phyloP scores from a whole-genome alignment of 2,329 filamentous ascomycete genomes.

The Tolypocladium tundrense region DNA sequence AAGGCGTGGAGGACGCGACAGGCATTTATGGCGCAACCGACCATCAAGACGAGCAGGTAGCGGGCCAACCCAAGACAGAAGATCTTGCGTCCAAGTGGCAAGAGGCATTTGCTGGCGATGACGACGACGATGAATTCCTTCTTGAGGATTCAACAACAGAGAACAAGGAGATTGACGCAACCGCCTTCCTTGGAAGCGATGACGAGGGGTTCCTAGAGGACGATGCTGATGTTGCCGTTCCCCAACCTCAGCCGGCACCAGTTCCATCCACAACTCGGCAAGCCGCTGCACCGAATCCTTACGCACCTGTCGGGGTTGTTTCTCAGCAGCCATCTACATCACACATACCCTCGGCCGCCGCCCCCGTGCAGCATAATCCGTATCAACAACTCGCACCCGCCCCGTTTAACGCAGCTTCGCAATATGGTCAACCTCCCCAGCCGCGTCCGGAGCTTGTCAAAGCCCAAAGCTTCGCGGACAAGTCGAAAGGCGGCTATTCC shows the following conservation, averaged over 20 bases:
- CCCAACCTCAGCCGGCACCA: slow-evolving; percentile 8
- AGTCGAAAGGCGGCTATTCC: slow-evolving; percentile 81
- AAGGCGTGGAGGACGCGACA: not conserved
- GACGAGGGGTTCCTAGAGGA: slow-evolving; percentile 71
- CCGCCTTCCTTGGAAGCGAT: slow-evolving; percentile 68
- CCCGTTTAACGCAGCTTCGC: slow-evolving; percentile 16
- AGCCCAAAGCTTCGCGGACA: slow-evolving; percentile 79
- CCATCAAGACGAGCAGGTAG: slow-evolving; percentile 5
- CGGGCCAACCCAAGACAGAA: slow-evolving; percentile 29
- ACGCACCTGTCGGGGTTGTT: slow-evolving; percentile 13
- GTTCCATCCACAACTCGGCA: slow-evolving; percentile 3
- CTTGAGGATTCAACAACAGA: slow-evolving; percentile 42
- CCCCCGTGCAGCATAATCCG: slow-evolving; percentile 6
- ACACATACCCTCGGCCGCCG: slow-evolving; percentile 11
- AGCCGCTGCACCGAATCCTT: slow-evolving; percentile 11
- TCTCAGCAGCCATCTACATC: slow-evolving; percentile 9
- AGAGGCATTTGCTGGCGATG: slow-evolving; percentile 65
- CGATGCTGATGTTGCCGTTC: slow-evolving; percentile 42
- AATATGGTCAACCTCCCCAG: slow-evolving; percentile 27
- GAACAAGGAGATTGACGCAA: slow-evolving; percentile 43
- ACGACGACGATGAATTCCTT: slow-evolving; percentile 58
- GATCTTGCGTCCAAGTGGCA: slow-evolving; percentile 77
- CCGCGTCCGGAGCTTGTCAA: slow-evolving; percentile 38
- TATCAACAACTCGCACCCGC: slow-evolving; percentile 13
- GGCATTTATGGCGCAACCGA: not conserved